Base-by-base conservation (phyloP, 176 grass and related monocot genomes). In the Aegilops umbellulata region DNA sequence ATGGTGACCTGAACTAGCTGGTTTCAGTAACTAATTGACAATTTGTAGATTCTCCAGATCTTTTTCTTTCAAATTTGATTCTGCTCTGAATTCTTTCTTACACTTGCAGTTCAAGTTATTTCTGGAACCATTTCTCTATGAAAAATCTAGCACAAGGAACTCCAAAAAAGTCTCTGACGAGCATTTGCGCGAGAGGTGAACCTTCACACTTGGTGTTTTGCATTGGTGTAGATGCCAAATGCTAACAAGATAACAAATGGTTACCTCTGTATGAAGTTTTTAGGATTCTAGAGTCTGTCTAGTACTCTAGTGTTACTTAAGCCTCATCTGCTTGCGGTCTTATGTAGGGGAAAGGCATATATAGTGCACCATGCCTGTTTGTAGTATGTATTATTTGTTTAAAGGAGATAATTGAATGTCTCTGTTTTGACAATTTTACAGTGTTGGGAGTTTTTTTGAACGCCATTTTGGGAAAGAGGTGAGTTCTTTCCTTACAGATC, bases 391-490 rank as follows among this genome's bases (percentile, higher is more conserved):
- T 60, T 80, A 80, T 47, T 65, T 67, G 60, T 13, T 22, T 88
- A 25, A 6, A 76, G 55, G 62, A 81, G 78, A 81, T 93, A 57
- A 75, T 90, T 82, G 12, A 83, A 80, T 30, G 72, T 60, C 25
- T 41, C 24, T 22, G 6, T 79, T 63, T 85, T n/a, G n/a, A n/a
- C n/a, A n/a, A n/a, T n/a, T 90, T 91, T 90, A 82, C 94, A 98
- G 97, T 86, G 97, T 95, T 46, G 86, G 88, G 58, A 94, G 87
- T 51, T 98, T 98, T 82, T 92, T 95, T 89, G 83, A 82, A 84
- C 97, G 94, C 22, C 97, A 98, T 74, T 95, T 98, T 90, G 96
- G 96, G 88, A 92, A 87, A 88, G 96, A 95, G 90, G 96, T 94
- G 34, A 77, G 69, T 34, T 85, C 25, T 5, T 74, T 75, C 49